These are phyloP conservation scores for Auriscalpium orientale DNA, from an alignment of 768 basidiomycete genomes.

Conservation along the genomic window DNA sequence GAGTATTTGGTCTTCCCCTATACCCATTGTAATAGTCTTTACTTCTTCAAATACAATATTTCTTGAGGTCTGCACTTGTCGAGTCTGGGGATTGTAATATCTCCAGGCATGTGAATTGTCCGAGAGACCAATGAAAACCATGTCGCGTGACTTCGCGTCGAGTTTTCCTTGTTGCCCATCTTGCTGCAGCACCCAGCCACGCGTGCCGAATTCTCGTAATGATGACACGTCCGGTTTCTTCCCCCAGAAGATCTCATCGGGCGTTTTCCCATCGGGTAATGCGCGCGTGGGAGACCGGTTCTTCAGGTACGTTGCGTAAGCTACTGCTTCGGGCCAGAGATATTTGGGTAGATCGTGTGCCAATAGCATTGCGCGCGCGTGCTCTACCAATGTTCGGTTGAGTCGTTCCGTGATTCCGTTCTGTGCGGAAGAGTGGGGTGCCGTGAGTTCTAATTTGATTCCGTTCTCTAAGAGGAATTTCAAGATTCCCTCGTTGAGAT, in stretches of 20 bases:
- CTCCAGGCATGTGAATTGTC: no score
- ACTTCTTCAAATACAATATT: no score
- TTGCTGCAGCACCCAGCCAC: no score
- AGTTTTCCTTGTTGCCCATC: no score
- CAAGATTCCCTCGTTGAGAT: slow-evolving; percentile 28
- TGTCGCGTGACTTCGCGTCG: no score
- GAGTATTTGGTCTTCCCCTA: no score
- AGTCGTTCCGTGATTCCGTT: slow-evolving; percentile 39
- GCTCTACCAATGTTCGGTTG: slow-evolving; percentile 31
- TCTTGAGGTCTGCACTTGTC: no score
- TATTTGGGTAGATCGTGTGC: slow-evolving; percentile 30
- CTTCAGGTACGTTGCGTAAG: slow-evolving; percentile 29
- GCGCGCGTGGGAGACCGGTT: slow-evolving; percentile 25
- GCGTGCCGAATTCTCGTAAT: no score
- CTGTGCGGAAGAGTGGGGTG: slow-evolving; percentile 35
- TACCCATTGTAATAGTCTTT: no score
- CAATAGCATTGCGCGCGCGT: slow-evolving; percentile 25
- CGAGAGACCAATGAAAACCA: no score
- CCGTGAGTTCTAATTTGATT: slow-evolving; percentile 29
- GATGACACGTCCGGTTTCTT: slow-evolving; percentile 11
- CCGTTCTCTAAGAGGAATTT: slow-evolving; percentile 28
- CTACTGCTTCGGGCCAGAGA: slow-evolving; percentile 33
- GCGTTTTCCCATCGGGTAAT: slow-evolving; percentile 17
- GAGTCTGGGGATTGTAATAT: no score
- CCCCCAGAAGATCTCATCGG: slow-evolving; percentile 11